Evolutionary conservation across 306 rosid genomes (phyloP).

Genomic region (Prunus fruticosa): DNA sequence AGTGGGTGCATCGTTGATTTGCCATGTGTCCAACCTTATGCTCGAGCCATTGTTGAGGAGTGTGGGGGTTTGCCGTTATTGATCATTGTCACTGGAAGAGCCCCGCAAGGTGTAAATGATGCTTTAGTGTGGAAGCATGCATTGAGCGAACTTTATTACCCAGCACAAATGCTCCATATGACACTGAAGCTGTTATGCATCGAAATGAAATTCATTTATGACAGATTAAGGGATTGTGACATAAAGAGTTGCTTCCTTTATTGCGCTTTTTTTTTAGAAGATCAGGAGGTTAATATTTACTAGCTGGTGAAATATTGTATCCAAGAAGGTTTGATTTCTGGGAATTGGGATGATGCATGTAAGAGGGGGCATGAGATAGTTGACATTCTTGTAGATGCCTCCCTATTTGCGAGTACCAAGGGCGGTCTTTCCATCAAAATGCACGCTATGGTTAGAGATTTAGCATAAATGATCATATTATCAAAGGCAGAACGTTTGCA

Average conservation of each 20-base stretch:
- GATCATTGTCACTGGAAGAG: neutral
- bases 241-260: constrained; percentile 5
- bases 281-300: neutral
- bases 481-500: neutral
- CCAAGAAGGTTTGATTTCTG: neutral
- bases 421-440: neutral
- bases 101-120: neutral
- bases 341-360: neutral
- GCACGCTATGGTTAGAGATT: neutral
- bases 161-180: neutral
- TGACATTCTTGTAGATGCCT: neutral
- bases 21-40: neutral
- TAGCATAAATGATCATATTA: neutral
- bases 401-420: neutral
- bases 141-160: neutral
- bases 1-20: neutral
- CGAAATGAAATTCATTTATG: neutral
- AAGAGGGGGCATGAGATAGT: neutral
- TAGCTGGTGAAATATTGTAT: neutral
- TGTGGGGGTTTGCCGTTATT: neutral
- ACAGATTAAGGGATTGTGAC: neutral
- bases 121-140: neutral
- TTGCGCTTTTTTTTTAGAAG: neutral
- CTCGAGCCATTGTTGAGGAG: neutral
- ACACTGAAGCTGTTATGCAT: neutral